Conservation (phyloP, 1,139 yeast genomes). For the Zygosaccharomyces sapae region DNA sequence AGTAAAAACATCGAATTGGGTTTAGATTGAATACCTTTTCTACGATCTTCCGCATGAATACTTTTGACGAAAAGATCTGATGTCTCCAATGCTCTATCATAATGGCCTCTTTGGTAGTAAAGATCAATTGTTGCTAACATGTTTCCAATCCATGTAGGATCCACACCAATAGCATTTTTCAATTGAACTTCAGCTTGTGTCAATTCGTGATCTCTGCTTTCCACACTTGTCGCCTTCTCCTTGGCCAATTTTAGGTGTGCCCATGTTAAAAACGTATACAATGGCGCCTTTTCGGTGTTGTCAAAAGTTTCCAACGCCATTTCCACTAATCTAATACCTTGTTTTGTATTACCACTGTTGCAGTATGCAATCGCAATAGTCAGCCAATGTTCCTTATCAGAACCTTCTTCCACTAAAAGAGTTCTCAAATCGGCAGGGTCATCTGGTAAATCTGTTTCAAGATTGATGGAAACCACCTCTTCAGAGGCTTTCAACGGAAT, state of each 20-base stretch:
- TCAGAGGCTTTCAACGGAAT: constrained; percentile 64
- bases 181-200: constrained; percentile 37
- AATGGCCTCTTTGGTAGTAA: constrained; percentile 46
- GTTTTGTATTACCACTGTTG: constrained; percentile 52
- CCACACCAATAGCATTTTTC: constrained; percentile 39
- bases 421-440: constrained; percentile 80
- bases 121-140: constrained; percentile 59
- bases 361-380: constrained; percentile 79
- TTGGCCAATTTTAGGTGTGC: constrained; percentile 54
- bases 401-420: constrained; percentile 72
- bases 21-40: constrained; percentile 30
- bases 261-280: constrained; percentile 72
- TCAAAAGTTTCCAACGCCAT: constrained; percentile 52
- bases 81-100: constrained; percentile 63
- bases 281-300: constrained; percentile 46
- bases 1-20: constrained; percentile 71
- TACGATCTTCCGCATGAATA: constrained; percentile 34
- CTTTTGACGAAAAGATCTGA: constrained; percentile 52
- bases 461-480: constrained; percentile 67
- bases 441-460: constrained; percentile 73
- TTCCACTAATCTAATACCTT: constrained; percentile 60
- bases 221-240: constrained; percentile 33
- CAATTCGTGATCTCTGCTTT: constrained; percentile 32
- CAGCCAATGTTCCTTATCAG: constrained; percentile 77
- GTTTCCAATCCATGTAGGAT: constrained; percentile 45